Percentiles rank a stretch among this genome's conserved stretches.
phyloP scores from a whole-genome alignment of 202 grass and related monocot species.

The Bolboschoenoplectus hybrid region DNA sequence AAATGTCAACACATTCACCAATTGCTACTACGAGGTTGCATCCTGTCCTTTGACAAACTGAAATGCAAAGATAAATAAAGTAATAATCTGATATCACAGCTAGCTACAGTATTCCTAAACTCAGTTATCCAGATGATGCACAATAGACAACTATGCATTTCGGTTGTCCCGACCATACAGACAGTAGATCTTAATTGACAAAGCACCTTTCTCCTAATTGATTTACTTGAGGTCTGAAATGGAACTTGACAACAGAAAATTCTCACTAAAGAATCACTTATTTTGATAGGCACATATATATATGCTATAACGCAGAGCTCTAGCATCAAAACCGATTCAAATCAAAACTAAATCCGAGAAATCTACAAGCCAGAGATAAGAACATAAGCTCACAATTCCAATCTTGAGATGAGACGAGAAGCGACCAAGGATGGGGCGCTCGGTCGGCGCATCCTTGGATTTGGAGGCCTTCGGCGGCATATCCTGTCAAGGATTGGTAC shows the following conservation, averaged over 20 bases:
- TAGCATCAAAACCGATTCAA: background rate
- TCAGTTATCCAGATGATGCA: background rate
- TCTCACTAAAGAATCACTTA: background rate
- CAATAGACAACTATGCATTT: background rate
- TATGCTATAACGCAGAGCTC: background rate
- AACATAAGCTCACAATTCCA: slow-evolving; percentile 67
- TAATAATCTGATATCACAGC: background rate
- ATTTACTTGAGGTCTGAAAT: background rate
- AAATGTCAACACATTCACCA: background rate
- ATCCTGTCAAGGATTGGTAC: background rate
- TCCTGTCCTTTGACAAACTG: background rate
- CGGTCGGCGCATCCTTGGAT: slow-evolving; percentile 70
- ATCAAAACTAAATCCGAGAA: slow-evolving; percentile 19
- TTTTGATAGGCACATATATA: background rate
- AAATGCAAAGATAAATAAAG: background rate
- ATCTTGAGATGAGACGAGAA: slow-evolving; percentile 99
- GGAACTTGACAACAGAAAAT: background rate
- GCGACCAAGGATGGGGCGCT: slow-evolving; percentile 93
- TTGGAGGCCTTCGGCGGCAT: slow-evolving; percentile 95
- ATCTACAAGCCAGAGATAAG: background rate
- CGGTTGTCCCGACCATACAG: background rate
- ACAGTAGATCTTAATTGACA: background rate
- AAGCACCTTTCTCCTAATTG: background rate
- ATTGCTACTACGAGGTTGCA: background rate
- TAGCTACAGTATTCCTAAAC: background rate